A percentile compares a stretch with the other conserved stretches of the same genome.
phyloP scores from a whole-genome alignment of 106 monocot species.

The Gastrodia elata region DNA sequence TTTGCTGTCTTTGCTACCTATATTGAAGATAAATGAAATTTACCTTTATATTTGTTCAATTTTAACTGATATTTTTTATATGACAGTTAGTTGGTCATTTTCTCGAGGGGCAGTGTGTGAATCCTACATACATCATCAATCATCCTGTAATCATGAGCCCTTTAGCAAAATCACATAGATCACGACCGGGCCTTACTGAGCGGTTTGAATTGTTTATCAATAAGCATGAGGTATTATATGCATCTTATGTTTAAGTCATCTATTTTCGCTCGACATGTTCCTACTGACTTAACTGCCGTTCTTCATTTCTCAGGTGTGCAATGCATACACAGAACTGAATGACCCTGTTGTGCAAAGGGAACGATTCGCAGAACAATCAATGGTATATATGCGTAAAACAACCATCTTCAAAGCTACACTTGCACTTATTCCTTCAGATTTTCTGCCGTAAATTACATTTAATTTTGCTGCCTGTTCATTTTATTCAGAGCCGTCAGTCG shows the following conservation, averaged over 20 bases:
- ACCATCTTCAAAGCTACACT: neutral
- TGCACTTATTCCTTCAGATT: neutral
- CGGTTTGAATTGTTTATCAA: conserved; percentile 96
- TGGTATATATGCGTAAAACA: conserved; percentile 36
- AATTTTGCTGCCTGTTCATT: neutral
- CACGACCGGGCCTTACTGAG: conserved; percentile 59
- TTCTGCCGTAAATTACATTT: neutral
- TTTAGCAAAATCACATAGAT: conserved; percentile 89
- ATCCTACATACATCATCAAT: conserved; percentile 86
- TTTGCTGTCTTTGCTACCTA: neutral
- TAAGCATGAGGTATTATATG: conserved; percentile 67
- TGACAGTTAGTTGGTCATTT: conserved; percentile 92
- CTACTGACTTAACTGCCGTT: neutral
- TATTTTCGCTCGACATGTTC: neutral
- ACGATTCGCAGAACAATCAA: conserved; percentile 79
- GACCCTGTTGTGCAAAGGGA: conserved; percentile 91
- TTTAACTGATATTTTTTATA: conserved; percentile 2
- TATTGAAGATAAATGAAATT: neutral
- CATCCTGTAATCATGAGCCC: conserved; percentile 98
- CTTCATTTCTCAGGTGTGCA: conserved; percentile 54
- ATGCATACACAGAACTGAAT: conserved; percentile 96
- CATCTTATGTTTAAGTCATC: too few relatives aligned
- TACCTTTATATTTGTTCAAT: neutral
- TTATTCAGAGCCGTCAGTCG: conserved; percentile 68
- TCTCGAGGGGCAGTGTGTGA: conserved; percentile 79